These are phyloP conservation scores for Williopsis jadinii DNA, from an alignment of 1,139 yeast species.

Conservation along the genomic window DNA sequence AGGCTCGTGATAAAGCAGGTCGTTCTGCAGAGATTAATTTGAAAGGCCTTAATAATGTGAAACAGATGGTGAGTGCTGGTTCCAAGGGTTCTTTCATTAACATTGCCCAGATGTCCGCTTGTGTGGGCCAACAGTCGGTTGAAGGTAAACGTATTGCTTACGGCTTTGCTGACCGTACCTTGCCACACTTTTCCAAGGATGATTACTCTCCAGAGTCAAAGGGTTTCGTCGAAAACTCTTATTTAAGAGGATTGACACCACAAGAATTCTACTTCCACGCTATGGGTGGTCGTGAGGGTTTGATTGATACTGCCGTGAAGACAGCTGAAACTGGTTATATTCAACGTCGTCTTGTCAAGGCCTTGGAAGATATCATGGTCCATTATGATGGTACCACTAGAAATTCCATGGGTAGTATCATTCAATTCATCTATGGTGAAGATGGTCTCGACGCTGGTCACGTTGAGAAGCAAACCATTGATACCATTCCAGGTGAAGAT, in stretches of 20 bases:
- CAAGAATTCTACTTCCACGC: slow-evolving; percentile 99
- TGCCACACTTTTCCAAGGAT: slow-evolving; percentile 97
- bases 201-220: slow-evolving; percentile 97
- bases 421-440: slow-evolving; percentile 96
- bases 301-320: slow-evolving; percentile 97
- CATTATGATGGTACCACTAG: slow-evolving; percentile 98
- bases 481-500: slow-evolving; percentile 92
- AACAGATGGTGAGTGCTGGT: slow-evolving; percentile 99
- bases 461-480: slow-evolving; percentile 95
- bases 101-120: slow-evolving; percentile 99
- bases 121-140: slow-evolving; percentile 99
- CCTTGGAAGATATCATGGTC: slow-evolving; percentile 97
- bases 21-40: slow-evolving; percentile 95
- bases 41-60: slow-evolving; percentile 90
- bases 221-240: slow-evolving; percentile 97
- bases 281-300: slow-evolving; percentile 99
- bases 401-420: slow-evolving; percentile 92
- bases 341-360: slow-evolving; percentile 97
- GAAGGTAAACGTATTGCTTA: slow-evolving; percentile 99
- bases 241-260: slow-evolving; percentile 94
- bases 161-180: slow-evolving; percentile 91
- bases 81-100: slow-evolving; percentile 98
- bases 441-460: slow-evolving; percentile 99
- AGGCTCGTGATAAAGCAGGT: slow-evolving; percentile 99
- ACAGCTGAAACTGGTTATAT: slow-evolving; percentile 99